Evolutionary conservation across 2,329 filamentous ascomycete genomes (phyloP).

Genomic region (Plectosphaerella plurivora): DNA sequence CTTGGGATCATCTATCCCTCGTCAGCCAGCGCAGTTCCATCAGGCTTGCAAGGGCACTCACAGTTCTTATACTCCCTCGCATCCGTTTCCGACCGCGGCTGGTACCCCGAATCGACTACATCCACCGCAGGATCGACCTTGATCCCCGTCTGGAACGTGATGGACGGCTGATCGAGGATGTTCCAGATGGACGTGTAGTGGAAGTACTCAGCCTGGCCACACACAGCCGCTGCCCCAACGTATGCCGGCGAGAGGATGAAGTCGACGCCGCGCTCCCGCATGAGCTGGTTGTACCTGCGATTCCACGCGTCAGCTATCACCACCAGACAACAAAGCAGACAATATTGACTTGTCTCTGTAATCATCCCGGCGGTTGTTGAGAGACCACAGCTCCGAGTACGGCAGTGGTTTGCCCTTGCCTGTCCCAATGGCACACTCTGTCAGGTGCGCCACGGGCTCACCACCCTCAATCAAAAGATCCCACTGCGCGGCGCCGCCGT

Average conservation of each 20-base stretch:
- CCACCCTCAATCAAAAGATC: conserved; percentile 13
- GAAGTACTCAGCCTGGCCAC: conserved; percentile 17
- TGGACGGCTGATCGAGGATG: conserved; percentile 21
- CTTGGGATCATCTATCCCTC: conserved; percentile 3
- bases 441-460: conserved; percentile 22
- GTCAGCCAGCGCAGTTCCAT: background rate
- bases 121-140: background rate
- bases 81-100: background rate
- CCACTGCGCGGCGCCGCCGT: conserved; percentile 14
- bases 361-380: conserved; percentile 13
- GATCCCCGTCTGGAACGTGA: conserved; percentile 19
- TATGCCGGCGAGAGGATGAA: conserved; percentile 21
- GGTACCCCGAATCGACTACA: background rate
- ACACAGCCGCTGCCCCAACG: conserved; percentile 13
- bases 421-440: conserved; percentile 16
- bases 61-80: conserved; percentile 5
- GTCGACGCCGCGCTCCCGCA: conserved; percentile 17
- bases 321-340: too few species aligned
- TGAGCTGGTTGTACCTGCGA: conserved; percentile 11
- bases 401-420: conserved; percentile 7
- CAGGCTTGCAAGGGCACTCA: conserved; percentile 1
- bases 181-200: conserved; percentile 26
- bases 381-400: conserved; percentile 14
- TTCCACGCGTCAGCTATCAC: too few species aligned
- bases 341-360: background rate